Conservation (phyloP, 2,329 filamentous ascomycete species). For the Aspergillus novofumigatus region DNA sequence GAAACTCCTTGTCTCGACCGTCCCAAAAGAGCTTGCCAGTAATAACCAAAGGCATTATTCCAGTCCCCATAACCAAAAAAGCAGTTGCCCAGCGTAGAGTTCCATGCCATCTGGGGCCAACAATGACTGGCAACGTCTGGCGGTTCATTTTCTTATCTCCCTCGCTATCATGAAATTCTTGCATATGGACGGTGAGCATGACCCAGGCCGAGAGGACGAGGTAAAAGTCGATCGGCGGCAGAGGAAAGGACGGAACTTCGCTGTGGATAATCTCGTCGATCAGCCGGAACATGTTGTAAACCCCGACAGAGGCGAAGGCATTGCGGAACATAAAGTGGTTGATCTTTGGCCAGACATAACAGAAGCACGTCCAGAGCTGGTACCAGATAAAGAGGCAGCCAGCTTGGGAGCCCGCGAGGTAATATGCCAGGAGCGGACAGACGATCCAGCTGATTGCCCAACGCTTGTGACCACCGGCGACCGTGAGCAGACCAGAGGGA, state of each 20-base stretch:
- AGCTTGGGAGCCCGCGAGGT: not conserved
- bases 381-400: not conserved
- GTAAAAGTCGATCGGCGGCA: not conserved
- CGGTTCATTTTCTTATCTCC: conserved; percentile 2
- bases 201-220: conserved; percentile 2
- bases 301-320: conserved; percentile 4
- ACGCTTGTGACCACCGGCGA: not conserved
- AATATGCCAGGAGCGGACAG: not conserved
- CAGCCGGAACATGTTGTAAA: conserved; percentile 6
- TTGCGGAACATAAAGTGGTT: conserved; percentile 9
- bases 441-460: conserved; percentile 3
- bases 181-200: conserved; percentile 4
- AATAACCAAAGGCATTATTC: not conserved
- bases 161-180: conserved; percentile 12
- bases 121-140: conserved; percentile 5
- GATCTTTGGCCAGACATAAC: conserved; percentile 6
- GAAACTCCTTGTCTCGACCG: not conserved
- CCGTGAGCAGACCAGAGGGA: conserved; percentile 1
- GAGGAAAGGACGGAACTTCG: not conserved
- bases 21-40: not conserved
- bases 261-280: conserved; percentile 1
- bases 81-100: not conserved
- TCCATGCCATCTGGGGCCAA: not conserved
- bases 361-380: conserved; percentile 2
- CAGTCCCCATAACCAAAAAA: not conserved